Conservation (phyloP, 2,329 filamentous ascomycete genomes). For the Elsinoe perseae region DNA sequence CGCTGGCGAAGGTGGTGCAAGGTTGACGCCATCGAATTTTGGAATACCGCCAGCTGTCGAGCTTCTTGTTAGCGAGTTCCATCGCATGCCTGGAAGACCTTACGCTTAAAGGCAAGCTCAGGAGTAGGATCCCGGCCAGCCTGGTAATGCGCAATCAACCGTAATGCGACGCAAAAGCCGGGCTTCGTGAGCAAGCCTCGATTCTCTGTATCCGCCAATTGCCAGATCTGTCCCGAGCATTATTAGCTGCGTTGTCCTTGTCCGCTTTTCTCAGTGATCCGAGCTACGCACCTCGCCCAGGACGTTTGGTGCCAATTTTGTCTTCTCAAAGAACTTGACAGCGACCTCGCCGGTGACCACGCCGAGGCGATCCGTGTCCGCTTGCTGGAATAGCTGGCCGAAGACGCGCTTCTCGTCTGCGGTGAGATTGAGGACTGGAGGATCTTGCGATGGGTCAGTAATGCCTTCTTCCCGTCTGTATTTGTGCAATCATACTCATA, state of each 20-base stretch:
- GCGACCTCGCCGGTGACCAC: slow-evolving; percentile 94
- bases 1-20: slow-evolving; percentile 32
- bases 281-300: slow-evolving; percentile 67
- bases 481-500: slow-evolving; percentile 14
- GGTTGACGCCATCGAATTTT: slow-evolving; percentile 72
- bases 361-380: slow-evolving; percentile 83
- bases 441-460: slow-evolving; percentile 24
- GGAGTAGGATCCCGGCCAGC: slow-evolving; percentile 71
- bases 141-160: slow-evolving; percentile 93
- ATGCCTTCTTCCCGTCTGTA: neutral
- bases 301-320: slow-evolving; percentile 73
- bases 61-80: slow-evolving; percentile 21
- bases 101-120: slow-evolving; percentile 73
- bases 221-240: slow-evolving; percentile 71
- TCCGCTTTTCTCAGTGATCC: neutral
- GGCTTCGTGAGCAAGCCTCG: slow-evolving; percentile 84
- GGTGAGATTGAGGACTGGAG: slow-evolving; percentile 56
- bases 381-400: slow-evolving; percentile 84
- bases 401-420: slow-evolving; percentile 91
- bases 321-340: slow-evolving; percentile 97
- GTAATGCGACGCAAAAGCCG: slow-evolving; percentile 85
- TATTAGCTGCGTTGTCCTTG: neutral
- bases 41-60: slow-evolving; percentile 67
- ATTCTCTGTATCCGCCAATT: slow-evolving; percentile 96
- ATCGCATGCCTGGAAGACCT: slow-evolving; percentile 21